Evolutionary conservation across 768 basidiomycete genomes (phyloP).

Genomic region (Hemileccinum impolitum): DNA sequence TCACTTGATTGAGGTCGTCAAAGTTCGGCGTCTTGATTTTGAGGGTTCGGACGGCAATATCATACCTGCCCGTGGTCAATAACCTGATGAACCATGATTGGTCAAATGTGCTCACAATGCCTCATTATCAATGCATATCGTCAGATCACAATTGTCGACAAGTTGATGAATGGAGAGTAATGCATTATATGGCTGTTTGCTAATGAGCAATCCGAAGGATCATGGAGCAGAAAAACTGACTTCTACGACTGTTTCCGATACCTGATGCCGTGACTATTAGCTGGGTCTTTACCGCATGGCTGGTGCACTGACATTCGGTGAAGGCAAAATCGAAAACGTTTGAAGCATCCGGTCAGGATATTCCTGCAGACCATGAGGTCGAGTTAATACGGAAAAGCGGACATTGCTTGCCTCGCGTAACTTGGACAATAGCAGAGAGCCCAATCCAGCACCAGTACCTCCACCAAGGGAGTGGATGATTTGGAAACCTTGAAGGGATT

Average conservation of each 20-base stretch:
- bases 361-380: conserved; percentile 45
- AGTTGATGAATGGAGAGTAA: conserved; percentile 84
- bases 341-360: conserved; percentile 46
- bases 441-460: conserved; percentile 86
- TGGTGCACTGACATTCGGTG: conserved; percentile 45
- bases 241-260: conserved; percentile 55
- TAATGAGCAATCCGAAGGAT: conserved; percentile 7
- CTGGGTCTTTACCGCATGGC: neutral
- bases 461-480: conserved; percentile 88
- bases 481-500: conserved; percentile 90
- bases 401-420: conserved; percentile 61
- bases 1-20: conserved; percentile 65
- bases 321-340: conserved; percentile 53
- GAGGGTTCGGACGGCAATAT: conserved; percentile 62
- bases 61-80: conserved; percentile 48
- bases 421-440: conserved; percentile 76
- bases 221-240: conserved; percentile 23
- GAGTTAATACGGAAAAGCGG: neutral
- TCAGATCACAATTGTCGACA: conserved; percentile 83
- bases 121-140: conserved; percentile 85
- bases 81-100: neutral
- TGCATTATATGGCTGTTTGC: conserved; percentile 70
- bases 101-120: conserved; percentile 52
- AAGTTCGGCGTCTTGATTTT: conserved; percentile 66
- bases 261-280: conserved; percentile 22